Evolutionary conservation across 805 yeast genomes (phyloP), one percentile per base, ranked within the genome.

Genomic region (Kluyveromyces siamensis): DNA sequence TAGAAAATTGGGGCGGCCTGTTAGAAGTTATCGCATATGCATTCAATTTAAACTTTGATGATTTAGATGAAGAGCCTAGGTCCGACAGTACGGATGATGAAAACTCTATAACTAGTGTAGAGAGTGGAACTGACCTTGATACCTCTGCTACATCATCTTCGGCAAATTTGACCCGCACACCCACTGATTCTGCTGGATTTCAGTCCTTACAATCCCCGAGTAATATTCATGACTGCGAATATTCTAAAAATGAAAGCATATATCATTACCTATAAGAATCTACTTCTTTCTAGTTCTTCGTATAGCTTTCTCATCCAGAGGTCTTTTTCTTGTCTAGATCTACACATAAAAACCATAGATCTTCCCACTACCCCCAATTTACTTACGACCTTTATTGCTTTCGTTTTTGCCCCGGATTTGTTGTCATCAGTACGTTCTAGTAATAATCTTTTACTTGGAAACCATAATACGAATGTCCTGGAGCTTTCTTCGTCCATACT

Each of bases 381-480:
- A 16, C 75, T 70, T 5, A 75, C 75, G 59, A 77, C 63, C 49
- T 25, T 27, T 17, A 14, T 9, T 30, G 19, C 19, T 37, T 37
- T 13, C 10, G 19, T 6, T 44, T 48, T 14, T 39, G 10, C 14
- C 18, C 35, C 18, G 16, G 18, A 27, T 11, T 38, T 17, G 17
- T n/a, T 6, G 18, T 16, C 11, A 16, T 19, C n/a, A 9, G 45
- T 17, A 27, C 33, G 40, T 10, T 37, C 25, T 13, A 30, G 38
- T 30, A 48, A 17, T 30, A 72, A 65, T 48, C 82, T 67, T 55
- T 82, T 84, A 7, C 74, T 73, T 0, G 89, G 91, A 65, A 82
- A 79, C 96, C 96, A 89, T 2, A 91, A 56, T 0, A 93, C 86
- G 58, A 91, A 89, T 53, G 93, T 80, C 45, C 96, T 71, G 27